Evolutionary conservation across 306 rosid species (phyloP).

Genomic region (Trifolium subterraneum): DNA sequence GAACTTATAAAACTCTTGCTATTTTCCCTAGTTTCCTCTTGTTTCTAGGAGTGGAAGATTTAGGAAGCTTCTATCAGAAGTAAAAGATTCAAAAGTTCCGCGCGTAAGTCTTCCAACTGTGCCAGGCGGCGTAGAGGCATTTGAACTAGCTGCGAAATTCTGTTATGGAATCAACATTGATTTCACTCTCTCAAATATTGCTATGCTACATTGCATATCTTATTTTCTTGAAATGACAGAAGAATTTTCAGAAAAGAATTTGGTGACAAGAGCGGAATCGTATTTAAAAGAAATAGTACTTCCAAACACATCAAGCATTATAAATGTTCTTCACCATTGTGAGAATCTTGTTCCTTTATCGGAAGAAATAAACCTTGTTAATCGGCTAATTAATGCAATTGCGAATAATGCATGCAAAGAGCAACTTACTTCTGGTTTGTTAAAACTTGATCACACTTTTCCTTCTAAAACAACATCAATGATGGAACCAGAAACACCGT

Average conservation of each 20-base stretch:
- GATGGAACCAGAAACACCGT: slow-evolving; percentile 80
- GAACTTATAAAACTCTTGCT: slow-evolving; percentile 1
- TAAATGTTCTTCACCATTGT: slow-evolving; percentile 86
- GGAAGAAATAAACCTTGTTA: slow-evolving; percentile 77
- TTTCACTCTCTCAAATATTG: slow-evolving; percentile 74
- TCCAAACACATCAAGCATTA: slow-evolving; percentile 73
- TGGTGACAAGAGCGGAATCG: slow-evolving; percentile 69
- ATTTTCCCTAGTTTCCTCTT: slow-evolving; percentile 74
- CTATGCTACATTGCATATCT: slow-evolving; percentile 73
- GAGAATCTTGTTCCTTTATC: slow-evolving; percentile 76
- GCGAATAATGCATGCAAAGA: slow-evolving; percentile 94
- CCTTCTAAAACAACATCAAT: slow-evolving; percentile 57
- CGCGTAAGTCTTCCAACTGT: slow-evolving; percentile 60
- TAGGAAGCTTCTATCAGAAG: slow-evolving; percentile 71
- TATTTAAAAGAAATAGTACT: slow-evolving; percentile 73
- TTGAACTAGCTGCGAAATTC: slow-evolving; percentile 88
- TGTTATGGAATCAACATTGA: slow-evolving; percentile 85
- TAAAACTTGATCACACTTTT: slow-evolving; percentile 82
- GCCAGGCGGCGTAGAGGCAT: slow-evolving; percentile 93
- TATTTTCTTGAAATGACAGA: slow-evolving; percentile 93
- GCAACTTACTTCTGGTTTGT: slow-evolving; percentile 88
- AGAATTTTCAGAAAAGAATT: slow-evolving; percentile 76
- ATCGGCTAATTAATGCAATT: slow-evolving; percentile 79
- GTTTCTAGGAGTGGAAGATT: slow-evolving; percentile 91
- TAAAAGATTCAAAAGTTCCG: slow-evolving; percentile 75